phyloP scores from a whole-genome alignment of 2,329 filamentous ascomycete species.

The Venturia carpophila region DNA sequence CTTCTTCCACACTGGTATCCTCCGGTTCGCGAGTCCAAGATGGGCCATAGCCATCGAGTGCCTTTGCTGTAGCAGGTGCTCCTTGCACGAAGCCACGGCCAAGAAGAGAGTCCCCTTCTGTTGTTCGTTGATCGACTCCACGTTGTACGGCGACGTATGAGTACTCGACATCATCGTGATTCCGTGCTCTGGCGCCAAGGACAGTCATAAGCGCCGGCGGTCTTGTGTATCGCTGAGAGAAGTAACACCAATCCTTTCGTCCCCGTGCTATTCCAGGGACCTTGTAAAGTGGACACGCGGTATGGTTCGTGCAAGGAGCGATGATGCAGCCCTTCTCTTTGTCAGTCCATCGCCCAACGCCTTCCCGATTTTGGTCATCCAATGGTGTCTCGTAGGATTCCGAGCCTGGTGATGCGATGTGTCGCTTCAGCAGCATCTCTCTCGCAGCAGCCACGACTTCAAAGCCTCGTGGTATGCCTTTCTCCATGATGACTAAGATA shows the following conservation, averaged over 20 bases:
- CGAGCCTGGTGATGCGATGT: constrained; percentile 57
- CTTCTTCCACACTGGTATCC: constrained; percentile 6
- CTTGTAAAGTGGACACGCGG: constrained; percentile 79
- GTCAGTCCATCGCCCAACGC: constrained; percentile 31
- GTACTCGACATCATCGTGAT: constrained; percentile 86
- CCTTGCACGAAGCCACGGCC: constrained; percentile 41
- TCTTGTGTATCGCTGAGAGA: constrained; percentile 79
- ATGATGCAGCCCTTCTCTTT: constrained; percentile 57
- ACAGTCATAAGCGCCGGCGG: constrained; percentile 75
- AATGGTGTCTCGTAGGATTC: constrained; percentile 22
- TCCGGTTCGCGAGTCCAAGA: constrained; percentile 19
- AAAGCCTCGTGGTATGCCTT: constrained; percentile 84
- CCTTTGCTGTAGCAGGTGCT: constrained; percentile 51
- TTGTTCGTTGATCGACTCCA: constrained; percentile 52
- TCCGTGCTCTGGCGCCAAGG: constrained; percentile 58
- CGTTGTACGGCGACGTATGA: constrained; percentile 82
- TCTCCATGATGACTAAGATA: constrained; percentile 80
- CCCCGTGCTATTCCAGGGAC: constrained; percentile 60
- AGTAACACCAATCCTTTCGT: constrained; percentile 85
- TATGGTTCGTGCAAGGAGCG: constrained; percentile 74
- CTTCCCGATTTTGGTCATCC: constrained; percentile 16
- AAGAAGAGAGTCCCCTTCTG: constrained; percentile 26
- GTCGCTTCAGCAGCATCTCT: constrained; percentile 65
- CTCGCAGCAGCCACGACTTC: constrained; percentile 83
- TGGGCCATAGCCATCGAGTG: constrained; percentile 61